phyloP scores from a whole-genome alignment of 768 basidiomycete genomes.

The Russula virescens region DNA sequence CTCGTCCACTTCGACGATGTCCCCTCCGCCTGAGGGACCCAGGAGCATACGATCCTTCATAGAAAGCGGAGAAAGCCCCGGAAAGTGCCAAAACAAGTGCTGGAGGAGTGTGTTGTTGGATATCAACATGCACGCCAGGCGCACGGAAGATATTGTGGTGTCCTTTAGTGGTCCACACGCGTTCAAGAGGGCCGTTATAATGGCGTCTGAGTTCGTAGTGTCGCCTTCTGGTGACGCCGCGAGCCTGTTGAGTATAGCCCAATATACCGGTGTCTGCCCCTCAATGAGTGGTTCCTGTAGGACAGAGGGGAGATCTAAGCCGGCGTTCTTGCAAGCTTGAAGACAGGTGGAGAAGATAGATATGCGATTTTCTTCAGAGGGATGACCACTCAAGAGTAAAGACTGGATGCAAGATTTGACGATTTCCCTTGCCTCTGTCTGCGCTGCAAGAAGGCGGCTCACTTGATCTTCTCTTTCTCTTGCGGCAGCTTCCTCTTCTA shows the following conservation, averaged over 20 bases:
- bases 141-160: conserved; percentile 39
- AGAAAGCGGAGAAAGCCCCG: conserved; percentile 47
- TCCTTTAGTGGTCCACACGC: conserved; percentile 36
- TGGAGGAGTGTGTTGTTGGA: conserved; percentile 59
- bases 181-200: conserved; percentile 47
- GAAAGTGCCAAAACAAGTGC: conserved; percentile 41
- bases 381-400: conserved; percentile 35
- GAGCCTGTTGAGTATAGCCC: conserved; percentile 58
- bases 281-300: conserved; percentile 62
- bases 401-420: conserved; percentile 8
- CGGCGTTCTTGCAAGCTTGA: conserved; percentile 47
- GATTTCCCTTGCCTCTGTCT: background rate
- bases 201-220: conserved; percentile 23
- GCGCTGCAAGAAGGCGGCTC: background rate
- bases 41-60: conserved; percentile 46
- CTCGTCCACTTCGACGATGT: conserved; percentile 45
- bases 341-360: conserved; percentile 54
- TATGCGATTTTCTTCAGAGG: conserved; percentile 29
- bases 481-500: background rate
- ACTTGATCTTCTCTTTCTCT: background rate
- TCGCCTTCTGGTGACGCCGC: conserved; percentile 21
- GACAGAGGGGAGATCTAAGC: conserved; percentile 45
- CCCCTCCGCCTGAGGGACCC: conserved; percentile 38
- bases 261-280: conserved; percentile 60
- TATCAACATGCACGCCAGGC: conserved; percentile 58